A percentile compares a stretch with the other conserved stretches of the same genome.
Conservation (phyloP, 352 stramenopile genomes). For the Phytophthora pinifolia region DNA sequence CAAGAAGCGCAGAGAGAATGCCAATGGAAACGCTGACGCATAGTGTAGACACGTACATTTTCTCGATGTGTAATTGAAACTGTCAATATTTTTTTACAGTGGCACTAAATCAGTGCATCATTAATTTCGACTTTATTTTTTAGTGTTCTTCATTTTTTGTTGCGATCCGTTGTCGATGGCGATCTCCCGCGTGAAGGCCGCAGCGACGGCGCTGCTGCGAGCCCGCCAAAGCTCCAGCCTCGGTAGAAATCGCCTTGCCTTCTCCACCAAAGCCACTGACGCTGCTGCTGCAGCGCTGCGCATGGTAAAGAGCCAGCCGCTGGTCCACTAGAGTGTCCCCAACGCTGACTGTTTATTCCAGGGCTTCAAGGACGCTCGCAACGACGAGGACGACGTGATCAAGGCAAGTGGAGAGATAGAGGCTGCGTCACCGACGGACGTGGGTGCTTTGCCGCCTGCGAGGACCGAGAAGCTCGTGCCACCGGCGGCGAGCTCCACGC, state of each 20-base stretch:
- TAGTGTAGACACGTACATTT: conserved; percentile 16
- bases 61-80: not conserved
- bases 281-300: conserved; percentile 67
- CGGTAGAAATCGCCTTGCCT: conserved; percentile 25
- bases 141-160: conserved; percentile 13
- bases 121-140: too few relatives aligned
- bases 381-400: conserved; percentile 29
- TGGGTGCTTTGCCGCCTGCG: conserved; percentile 6
- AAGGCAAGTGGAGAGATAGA: conserved; percentile 5
- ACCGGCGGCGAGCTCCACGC: conserved; percentile 50
- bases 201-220: conserved; percentile 37
- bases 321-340: not conserved
- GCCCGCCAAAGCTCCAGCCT: conserved; percentile 11
- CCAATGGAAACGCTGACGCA: conserved; percentile 16
- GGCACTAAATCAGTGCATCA: too few relatives aligned
- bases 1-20: conserved; percentile 41
- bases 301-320: conserved; percentile 39
- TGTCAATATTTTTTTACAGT: too few relatives aligned
- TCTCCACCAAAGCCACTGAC: conserved; percentile 73
- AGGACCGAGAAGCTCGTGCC: conserved; percentile 40
- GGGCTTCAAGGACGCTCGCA: conserved; percentile 62
- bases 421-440: conserved; percentile 4
- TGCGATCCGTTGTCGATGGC: conserved; percentile 30
- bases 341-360: conserved; percentile 29
- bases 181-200: conserved; percentile 43